These are phyloP conservation scores for Solanum pennellii DNA, from an alignment of 257 asterid genomes.

Conservation along the genomic window DNA sequence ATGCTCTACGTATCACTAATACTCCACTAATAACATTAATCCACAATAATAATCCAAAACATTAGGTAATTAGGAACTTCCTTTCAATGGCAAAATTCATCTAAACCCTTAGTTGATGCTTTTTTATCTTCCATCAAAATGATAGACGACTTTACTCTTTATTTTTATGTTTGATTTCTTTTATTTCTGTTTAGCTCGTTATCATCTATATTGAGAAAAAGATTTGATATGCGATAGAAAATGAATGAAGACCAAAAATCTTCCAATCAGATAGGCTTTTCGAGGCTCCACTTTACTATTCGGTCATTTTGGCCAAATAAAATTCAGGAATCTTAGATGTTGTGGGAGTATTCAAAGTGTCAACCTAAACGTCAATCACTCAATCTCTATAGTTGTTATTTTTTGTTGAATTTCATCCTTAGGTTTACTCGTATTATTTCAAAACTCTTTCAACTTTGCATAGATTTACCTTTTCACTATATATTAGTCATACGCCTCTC, in stretches of 20 bases:
- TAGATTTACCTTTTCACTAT: neutral
- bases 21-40: neutral
- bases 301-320: no score
- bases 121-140: neutral
- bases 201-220: no score
- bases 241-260: neutral
- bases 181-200: neutral
- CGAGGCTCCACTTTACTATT: neutral
- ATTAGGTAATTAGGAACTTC: neutral
- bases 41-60: neutral
- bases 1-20: neutral
- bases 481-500: neutral
- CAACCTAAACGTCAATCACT: no score
- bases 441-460: neutral
- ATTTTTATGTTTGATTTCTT: neutral
- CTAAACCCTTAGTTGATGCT: neutral
- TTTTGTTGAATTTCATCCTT: neutral
- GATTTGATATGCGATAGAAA: no score
- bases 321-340: no score
- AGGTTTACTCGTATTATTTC: neutral
- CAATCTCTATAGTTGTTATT: no score
- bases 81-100: neutral
- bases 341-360: no score
- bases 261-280: neutral
- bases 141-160: neutral